phyloP scores from a whole-genome alignment of 202 grass and related monocot genomes.

The Digitaria exilis region DNA sequence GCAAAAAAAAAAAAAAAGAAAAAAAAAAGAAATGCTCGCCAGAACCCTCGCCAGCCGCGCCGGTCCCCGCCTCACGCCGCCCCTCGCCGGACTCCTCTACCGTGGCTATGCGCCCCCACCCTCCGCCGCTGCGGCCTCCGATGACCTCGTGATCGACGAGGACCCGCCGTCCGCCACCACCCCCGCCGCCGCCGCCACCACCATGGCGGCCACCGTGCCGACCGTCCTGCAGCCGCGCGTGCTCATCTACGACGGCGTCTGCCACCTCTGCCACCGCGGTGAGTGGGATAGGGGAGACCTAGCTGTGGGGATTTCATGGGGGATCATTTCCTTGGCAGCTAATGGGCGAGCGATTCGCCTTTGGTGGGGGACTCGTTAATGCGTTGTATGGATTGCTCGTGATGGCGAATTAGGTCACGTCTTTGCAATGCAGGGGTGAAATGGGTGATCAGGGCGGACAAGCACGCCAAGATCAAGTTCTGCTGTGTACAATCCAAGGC shows the following conservation, averaged over 20 bases:
- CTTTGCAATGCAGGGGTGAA: conserved; percentile 66
- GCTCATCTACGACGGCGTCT: conserved; percentile 96
- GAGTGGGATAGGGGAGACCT: background rate
- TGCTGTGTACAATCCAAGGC: conserved; percentile 92
- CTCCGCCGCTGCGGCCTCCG: background rate
- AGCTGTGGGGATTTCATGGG: background rate
- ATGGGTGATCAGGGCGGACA: conserved; percentile 80
- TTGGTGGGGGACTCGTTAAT: background rate
- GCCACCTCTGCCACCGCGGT: conserved; percentile 96
- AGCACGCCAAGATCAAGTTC: conserved; percentile 91
- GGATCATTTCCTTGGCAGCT: background rate
- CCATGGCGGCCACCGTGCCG: conserved; percentile 46
- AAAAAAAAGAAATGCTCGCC: conserved; percentile 40
- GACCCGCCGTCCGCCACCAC: conserved; percentile 28
- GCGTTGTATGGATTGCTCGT: background rate
- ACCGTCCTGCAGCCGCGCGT: conserved; percentile 84
- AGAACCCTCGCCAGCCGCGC: conserved; percentile 28
- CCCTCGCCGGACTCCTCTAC: background rate
- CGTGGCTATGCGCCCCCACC: conserved; percentile 14
- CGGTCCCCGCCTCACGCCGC: conserved; percentile 1
- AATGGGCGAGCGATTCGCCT: conserved; percentile 19
- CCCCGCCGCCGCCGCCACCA: background rate
- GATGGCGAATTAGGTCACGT: background rate
- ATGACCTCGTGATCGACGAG: conserved; percentile 47
- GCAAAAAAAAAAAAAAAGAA: background rate